Conservation (phyloP, 2,329 filamentous ascomycete species). For the Biscogniauxia marginata region DNA sequence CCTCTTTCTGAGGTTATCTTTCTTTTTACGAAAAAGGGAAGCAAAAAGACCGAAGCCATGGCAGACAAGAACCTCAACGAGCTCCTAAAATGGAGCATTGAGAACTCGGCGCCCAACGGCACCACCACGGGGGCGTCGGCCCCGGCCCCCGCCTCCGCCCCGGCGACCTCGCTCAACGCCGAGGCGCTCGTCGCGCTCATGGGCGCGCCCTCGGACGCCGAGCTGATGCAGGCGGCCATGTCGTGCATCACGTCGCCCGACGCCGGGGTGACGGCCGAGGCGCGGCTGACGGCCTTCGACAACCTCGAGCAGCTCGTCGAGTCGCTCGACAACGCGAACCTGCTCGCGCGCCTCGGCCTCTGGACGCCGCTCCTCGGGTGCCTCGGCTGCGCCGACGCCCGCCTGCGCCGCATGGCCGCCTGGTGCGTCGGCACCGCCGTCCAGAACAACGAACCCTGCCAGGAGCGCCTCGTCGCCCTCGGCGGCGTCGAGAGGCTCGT, state of each 20-base stretch:
- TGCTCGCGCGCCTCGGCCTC: slow-evolving; percentile 73
- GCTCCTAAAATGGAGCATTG: slow-evolving; percentile 75
- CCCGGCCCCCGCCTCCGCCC: slow-evolving; percentile 31
- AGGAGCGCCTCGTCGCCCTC: slow-evolving; percentile 65
- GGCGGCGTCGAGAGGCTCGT: slow-evolving; percentile 72
- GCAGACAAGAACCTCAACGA: slow-evolving; percentile 66
- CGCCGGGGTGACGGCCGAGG: slow-evolving; percentile 65
- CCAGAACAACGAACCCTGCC: slow-evolving; percentile 87
- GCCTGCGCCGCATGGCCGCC: slow-evolving; percentile 81
- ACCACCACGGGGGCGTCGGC: slow-evolving; percentile 27
- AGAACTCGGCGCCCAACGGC: slow-evolving; percentile 40
- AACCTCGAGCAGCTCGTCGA: slow-evolving; percentile 94
- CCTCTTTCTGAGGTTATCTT: too few species aligned
- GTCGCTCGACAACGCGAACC: slow-evolving; percentile 94
- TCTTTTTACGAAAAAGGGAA: too few species aligned
- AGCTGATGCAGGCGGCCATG: slow-evolving; percentile 88
- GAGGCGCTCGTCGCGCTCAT: slow-evolving; percentile 72
- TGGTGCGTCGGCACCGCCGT: slow-evolving; percentile 94
- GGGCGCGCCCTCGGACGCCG: slow-evolving; percentile 84
- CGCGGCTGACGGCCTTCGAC: slow-evolving; percentile 84
- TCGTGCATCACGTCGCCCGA: slow-evolving; percentile 64
- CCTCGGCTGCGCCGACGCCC: slow-evolving; percentile 65
- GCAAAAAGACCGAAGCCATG: slow-evolving; percentile 23
- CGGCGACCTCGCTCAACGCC: slow-evolving; percentile 53
- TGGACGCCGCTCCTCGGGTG: slow-evolving; percentile 79